Conservation (phyloP, 305 asterid genomes). For the Solanum hybrid region DNA sequence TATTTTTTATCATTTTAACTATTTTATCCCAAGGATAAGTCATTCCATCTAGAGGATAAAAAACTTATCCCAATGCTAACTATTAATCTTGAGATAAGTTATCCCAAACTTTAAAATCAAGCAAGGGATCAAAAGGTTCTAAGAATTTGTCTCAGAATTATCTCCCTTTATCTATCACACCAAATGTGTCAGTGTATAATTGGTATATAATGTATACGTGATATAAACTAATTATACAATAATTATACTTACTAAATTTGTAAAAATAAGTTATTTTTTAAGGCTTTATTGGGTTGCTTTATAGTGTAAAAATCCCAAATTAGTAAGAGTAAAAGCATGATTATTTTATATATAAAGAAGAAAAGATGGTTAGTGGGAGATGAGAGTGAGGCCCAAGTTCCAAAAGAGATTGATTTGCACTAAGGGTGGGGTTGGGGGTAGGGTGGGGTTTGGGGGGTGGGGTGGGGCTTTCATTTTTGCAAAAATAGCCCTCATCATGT, state of each 20-base stretch:
- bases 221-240: not conserved
- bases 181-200: too few relatives aligned
- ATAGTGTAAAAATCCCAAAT: not conserved
- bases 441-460: slow-evolving; percentile 10
- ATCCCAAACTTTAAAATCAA: too few relatives aligned
- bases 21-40: too few relatives aligned
- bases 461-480: slow-evolving; percentile 22
- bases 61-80: not conserved
- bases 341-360: slow-evolving; percentile 18
- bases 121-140: not conserved
- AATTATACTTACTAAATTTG: not conserved
- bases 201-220: not conserved
- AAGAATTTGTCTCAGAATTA: not conserved
- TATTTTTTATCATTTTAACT: not conserved
- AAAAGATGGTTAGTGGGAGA: slow-evolving; percentile 14
- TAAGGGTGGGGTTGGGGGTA: not conserved
- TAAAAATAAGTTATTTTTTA: not conserved
- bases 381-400: slow-evolving; percentile 68
- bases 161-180: not conserved
- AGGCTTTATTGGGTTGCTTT: not conserved
- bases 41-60: not conserved
- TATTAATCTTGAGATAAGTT: not conserved
- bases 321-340: slow-evolving; percentile 6
- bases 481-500: slow-evolving; percentile 33
- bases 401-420: slow-evolving; percentile 49